Conservation (phyloP, 176 grass and related monocot genomes). For the Juncus effusus region DNA sequence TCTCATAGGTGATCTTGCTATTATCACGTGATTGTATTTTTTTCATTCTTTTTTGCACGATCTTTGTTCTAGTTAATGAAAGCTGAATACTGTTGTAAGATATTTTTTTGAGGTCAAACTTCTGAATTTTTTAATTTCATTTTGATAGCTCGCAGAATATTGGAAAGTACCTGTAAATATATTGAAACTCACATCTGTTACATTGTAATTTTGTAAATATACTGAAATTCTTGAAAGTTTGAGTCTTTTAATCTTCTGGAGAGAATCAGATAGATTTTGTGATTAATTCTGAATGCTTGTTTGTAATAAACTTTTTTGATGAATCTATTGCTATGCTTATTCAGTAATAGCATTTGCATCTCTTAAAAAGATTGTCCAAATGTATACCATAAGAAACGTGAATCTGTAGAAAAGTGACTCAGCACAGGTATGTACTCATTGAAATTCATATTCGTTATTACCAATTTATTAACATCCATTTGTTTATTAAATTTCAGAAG, state of each 20-base stretch:
- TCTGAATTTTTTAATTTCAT: not conserved
- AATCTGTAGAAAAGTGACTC: no score
- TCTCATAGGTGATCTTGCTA: slow-evolving; percentile 84
- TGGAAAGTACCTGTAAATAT: not conserved
- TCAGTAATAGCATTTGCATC: not conserved
- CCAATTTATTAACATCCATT: slow-evolving; percentile 20
- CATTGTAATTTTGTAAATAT: not conserved
- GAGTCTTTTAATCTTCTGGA: not conserved
- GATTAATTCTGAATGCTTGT: no score
- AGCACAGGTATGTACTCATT: no score
- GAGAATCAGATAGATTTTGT: no score
- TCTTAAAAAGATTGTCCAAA: no score
- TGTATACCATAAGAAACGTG: no score
- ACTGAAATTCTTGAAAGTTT: not conserved
- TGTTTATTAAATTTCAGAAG: slow-evolving; percentile 46
- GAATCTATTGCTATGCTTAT: no score
- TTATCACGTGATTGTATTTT: slow-evolving; percentile 26
- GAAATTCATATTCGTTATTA: not conserved
- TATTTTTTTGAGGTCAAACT: not conserved
- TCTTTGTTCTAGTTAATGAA: not conserved
- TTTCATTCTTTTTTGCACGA: slow-evolving; percentile 2
- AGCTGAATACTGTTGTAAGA: not conserved
- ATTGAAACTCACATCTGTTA: not conserved
- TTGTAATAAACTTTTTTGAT: no score
- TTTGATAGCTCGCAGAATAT: not conserved